These are phyloP conservation scores for Penicillium angulare DNA, from an alignment of 495 filamentous ascomycete species.

Conservation along the genomic window DNA sequence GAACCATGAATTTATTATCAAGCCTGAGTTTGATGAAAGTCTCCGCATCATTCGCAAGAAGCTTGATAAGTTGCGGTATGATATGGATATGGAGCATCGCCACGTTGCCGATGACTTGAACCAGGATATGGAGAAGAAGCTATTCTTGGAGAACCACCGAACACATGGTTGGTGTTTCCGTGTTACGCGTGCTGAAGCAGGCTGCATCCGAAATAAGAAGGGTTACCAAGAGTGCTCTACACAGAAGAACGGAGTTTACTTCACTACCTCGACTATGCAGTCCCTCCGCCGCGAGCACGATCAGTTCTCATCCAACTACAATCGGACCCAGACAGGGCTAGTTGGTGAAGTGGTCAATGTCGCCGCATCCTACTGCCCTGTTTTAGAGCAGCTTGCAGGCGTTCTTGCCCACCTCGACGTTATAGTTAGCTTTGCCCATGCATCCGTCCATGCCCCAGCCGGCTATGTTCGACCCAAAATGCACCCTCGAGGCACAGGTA, in stretches of 20 bases:
- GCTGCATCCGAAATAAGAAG: constrained; percentile 87
- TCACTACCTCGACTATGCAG: constrained; percentile 86
- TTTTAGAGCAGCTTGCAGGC: constrained; percentile 84
- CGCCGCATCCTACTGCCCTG: constrained; percentile 90
- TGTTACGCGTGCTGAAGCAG: constrained; percentile 85
- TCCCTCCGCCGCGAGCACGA: constrained; percentile 85
- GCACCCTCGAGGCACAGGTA: constrained; percentile 85
- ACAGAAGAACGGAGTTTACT: constrained; percentile 98
- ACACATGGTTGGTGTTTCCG: constrained; percentile 97
- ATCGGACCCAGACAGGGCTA: constrained; percentile 87
- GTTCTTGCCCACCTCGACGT: constrained; percentile 95
- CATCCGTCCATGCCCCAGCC: constrained; percentile 87
- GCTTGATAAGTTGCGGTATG: constrained; percentile 77
- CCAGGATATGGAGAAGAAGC: constrained; percentile 95
- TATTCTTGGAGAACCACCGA: constrained; percentile 95
- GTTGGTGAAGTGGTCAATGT: constrained; percentile 93
- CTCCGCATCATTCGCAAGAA: constrained; percentile 85
- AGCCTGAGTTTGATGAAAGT: constrained; percentile 93
- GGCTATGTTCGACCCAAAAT: constrained; percentile 90
- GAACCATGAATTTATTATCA: constrained; percentile 98
- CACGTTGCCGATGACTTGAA: constrained; percentile 77
- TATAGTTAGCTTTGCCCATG: constrained; percentile 92
- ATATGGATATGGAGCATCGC: constrained; percentile 82
- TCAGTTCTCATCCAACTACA: constrained; percentile 92
- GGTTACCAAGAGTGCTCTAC: constrained; percentile 94